Evolutionary conservation across 345 rosid genomes (phyloP).

Genomic region (Cardamine resedifolia): DNA sequence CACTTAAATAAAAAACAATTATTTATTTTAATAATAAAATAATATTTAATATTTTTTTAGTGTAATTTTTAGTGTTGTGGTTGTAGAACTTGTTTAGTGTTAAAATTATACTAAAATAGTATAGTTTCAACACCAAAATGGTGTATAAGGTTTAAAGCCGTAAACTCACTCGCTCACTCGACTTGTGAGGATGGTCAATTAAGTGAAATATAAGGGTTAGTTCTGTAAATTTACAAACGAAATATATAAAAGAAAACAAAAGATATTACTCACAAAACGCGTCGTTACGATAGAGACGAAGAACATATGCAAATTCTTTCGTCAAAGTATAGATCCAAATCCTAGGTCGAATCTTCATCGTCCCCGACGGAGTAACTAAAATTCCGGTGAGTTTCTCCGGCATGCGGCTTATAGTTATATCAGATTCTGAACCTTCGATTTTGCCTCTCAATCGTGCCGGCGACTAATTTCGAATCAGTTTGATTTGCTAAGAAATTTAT

Average conservation of each 20-base stretch:
- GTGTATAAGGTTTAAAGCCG: background rate
- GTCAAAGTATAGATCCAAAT: slow-evolving; percentile 24
- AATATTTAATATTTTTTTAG: no score
- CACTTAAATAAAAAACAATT: no score
- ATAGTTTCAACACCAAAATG: no score
- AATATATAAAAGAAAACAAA: no score
- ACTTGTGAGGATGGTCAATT: no score
- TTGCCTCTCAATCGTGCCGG: background rate
- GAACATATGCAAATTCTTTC: background rate
- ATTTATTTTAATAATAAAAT: no score
- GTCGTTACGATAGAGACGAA: slow-evolving; percentile 22
- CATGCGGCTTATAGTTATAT: background rate
- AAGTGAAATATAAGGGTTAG: background rate
- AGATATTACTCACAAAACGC: slow-evolving; percentile 11
- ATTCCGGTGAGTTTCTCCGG: slow-evolving; percentile 27
- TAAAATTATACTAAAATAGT: no score
- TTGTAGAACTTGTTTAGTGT: background rate
- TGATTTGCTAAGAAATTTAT: background rate
- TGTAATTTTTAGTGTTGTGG: background rate
- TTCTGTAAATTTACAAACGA: background rate
- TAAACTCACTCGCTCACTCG: no score
- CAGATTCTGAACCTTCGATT: background rate
- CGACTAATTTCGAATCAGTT: background rate
- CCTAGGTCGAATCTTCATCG: slow-evolving; percentile 3
- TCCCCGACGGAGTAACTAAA: background rate